Conservation (phyloP, 495 filamentous ascomycete genomes). For the Trichoderma parareesei region DNA sequence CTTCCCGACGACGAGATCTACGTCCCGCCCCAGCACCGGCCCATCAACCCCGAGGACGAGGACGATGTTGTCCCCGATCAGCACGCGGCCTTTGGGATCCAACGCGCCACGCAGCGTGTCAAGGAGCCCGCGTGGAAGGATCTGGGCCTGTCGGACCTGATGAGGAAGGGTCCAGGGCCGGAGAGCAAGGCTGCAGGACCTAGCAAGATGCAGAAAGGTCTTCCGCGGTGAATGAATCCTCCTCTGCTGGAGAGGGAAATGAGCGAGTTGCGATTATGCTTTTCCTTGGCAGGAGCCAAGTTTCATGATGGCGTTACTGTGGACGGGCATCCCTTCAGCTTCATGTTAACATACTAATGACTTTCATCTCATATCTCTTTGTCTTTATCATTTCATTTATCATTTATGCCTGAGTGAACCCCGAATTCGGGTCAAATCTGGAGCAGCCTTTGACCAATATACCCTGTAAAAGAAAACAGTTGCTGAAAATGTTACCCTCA, state of each 20-base stretch:
- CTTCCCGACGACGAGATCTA: constrained; percentile 73
- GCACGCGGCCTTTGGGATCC: constrained; percentile 94
- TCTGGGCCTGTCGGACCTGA: constrained; percentile 65
- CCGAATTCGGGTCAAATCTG: not conserved
- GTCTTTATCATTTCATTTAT: not conserved
- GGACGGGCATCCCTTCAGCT: not conserved
- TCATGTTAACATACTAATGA: not conserved
- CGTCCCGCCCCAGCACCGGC: constrained; percentile 81
- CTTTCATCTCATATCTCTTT: not conserved
- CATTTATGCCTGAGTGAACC: not conserved
- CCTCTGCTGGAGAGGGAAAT: not conserved
- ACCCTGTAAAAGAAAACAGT: not conserved
- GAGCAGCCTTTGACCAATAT: not conserved
- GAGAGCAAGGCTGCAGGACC: constrained; percentile 19
- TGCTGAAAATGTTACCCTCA: constrained; percentile 15
- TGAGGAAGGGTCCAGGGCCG: constrained; percentile 45
- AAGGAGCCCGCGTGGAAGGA: constrained; percentile 80
- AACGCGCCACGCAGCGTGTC: constrained; percentile 66
- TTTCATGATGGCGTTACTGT: not conserved
- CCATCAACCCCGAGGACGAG: constrained; percentile 93
- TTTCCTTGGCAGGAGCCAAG: not conserved
- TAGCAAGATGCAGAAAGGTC: constrained; percentile 24
- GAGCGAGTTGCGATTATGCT: not conserved
- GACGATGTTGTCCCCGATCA: constrained; percentile 96
- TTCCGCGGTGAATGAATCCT: constrained; percentile 37